phyloP scores from a whole-genome alignment of 208 protist genomes.

The Trichomonas tenax region DNA sequence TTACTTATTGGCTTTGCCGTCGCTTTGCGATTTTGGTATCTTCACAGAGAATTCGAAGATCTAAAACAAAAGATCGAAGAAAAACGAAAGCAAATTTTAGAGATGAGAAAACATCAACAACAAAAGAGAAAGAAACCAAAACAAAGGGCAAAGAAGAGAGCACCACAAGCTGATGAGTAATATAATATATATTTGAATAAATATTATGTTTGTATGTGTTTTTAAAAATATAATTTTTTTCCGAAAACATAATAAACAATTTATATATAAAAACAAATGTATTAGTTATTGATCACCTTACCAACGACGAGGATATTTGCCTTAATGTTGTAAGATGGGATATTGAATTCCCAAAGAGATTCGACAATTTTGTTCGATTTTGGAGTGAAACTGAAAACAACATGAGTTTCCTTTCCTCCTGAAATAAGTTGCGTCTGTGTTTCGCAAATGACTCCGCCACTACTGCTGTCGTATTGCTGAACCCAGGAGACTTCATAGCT shows the following conservation, averaged over 20 bases:
- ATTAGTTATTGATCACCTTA: not conserved
- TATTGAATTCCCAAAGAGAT: not conserved
- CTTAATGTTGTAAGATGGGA: not conserved
- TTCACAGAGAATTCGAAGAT: not conserved
- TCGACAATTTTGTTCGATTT: not conserved
- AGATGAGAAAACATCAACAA: not conserved
- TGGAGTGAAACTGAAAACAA: not conserved
- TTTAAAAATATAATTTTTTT: not conserved
- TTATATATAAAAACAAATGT: not conserved
- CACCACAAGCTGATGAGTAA: too few relatives aligned
- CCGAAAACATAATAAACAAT: not conserved
- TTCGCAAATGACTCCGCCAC: not conserved
- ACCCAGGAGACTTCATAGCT: not conserved
- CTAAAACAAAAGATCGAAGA: not conserved
- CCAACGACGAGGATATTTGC: not conserved
- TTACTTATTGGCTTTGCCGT: not conserved
- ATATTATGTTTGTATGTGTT: not conserved
- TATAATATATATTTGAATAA: too few relatives aligned
- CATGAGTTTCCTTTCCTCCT: not conserved
- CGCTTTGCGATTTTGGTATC: not conserved
- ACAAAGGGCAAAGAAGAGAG: too few relatives aligned
- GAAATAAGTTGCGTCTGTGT: not conserved
- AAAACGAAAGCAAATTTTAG: not conserved
- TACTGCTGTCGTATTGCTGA: not conserved
- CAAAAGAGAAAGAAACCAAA: not conserved